Base-by-base conservation (phyloP, 192 early-diverging fungal genomes). In the Haplosporangium gracile region DNA sequence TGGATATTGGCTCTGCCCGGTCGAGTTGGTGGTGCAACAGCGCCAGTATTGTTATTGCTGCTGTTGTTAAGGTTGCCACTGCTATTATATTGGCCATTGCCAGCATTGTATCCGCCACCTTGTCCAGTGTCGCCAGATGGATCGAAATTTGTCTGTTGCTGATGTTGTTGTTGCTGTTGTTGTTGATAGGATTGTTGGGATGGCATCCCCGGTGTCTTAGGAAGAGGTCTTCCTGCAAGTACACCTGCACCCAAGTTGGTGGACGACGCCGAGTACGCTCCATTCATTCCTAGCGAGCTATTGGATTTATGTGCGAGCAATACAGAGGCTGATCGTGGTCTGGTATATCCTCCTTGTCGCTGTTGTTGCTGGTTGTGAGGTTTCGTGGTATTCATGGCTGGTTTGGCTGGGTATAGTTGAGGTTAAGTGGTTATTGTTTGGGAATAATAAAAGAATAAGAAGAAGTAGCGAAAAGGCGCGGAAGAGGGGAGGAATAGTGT, bases 171-270 rank as follows among this genome's bases (percentile, higher is more conserved):
- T n/a, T 73, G 79, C n/a, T n/a, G n/a, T 24, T 68, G 78, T 8
- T 78, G 72, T 36, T 71, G 70, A 10, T 65, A 32, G 8, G 60
- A 13, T 15, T 29, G 60, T 15, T 65, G 60, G 9, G 26, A 65
- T 71, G 40, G 2, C 22, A 29, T 26, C 10, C 47, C 73, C 15
- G 74, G 80, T 53, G 80, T 60, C 65, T 49, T 75, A 16, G 74
- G 74, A 40, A 81, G 51, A 39, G 80, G 80, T 70, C 74, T 81
- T 57, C 72, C 72, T 42, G 40, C 39, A 42, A 39, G n/a, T n/a
- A 71, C 39, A 5, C 39, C 1, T 42, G 70, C 38, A n/a, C 24
- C n/a, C 40, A 71, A 39, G 70, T 71, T 71, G 36, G 40, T 36
- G 18, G 70, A 71, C 22, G 70, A 71, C 5, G 39, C 11, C 10